Evolutionary conservation across 2,329 filamentous ascomycete species (phyloP).

Genomic region (Calcarisporium arbuscula): DNA sequence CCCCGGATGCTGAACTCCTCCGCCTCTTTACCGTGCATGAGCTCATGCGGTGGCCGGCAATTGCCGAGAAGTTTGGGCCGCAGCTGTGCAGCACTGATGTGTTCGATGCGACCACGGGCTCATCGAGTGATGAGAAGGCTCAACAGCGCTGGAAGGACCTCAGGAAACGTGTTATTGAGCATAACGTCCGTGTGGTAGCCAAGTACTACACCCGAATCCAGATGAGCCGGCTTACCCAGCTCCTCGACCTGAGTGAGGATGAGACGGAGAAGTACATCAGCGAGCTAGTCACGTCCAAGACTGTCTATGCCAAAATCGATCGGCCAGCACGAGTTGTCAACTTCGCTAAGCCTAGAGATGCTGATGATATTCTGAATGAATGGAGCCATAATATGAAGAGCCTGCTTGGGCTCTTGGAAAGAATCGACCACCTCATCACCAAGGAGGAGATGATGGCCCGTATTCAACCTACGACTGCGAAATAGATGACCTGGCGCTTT

Average conservation of each 20-base stretch:
- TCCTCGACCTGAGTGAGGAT: conserved; percentile 86
- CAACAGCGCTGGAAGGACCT: conserved; percentile 87
- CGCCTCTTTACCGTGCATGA: conserved; percentile 94
- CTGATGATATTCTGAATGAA: conserved; percentile 94
- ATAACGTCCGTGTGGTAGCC: conserved; percentile 94
- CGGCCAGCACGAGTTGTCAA: conserved; percentile 85
- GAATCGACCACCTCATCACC: conserved; percentile 96
- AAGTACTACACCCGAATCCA: conserved; percentile 99
- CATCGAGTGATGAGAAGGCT: conserved; percentile 71
- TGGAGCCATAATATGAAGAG: conserved; percentile 99
- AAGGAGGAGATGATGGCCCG: conserved; percentile 99
- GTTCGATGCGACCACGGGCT: conserved; percentile 62
- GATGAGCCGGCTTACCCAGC: conserved; percentile 81
- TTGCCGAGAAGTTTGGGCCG: conserved; percentile 80
- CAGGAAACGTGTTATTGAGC: conserved; percentile 97
- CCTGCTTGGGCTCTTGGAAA: conserved; percentile 74
- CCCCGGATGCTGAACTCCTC: conserved; percentile 76
- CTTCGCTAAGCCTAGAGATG: conserved; percentile 91
- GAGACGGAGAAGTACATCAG: conserved; percentile 99
- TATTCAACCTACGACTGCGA: conserved; percentile 62
- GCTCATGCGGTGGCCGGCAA: conserved; percentile 96
- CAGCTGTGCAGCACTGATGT: conserved; percentile 87
- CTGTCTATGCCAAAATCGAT: conserved; percentile 96
- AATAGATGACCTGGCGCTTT: conserved; percentile 21
- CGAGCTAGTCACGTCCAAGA: conserved; percentile 94